Conservation (phyloP, 2,329 filamentous ascomycete genomes). For the Verticillium longisporum region DNA sequence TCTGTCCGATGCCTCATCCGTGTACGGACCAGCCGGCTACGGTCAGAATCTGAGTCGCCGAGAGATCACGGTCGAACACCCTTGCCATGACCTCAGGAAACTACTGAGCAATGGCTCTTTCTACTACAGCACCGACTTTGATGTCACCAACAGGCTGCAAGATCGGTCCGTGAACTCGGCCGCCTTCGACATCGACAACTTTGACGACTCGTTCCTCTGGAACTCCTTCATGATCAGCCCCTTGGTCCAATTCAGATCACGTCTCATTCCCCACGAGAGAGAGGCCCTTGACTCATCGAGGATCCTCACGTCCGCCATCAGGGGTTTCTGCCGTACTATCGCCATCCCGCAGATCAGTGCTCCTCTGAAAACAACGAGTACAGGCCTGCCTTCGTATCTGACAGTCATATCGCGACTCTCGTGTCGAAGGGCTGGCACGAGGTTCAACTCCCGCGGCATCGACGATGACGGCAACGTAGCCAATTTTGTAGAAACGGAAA, state of each 20-base stretch:
- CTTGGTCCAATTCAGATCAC: constrained; percentile 79
- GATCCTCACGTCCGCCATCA: constrained; percentile 87
- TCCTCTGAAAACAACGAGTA: constrained; percentile 57
- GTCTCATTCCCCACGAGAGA: constrained; percentile 68
- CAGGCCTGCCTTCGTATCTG: constrained; percentile 73
- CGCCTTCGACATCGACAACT: constrained; percentile 83
- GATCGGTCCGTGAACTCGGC: constrained; percentile 75
- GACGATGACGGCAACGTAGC: constrained; percentile 97
- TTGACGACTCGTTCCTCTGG: constrained; percentile 92
- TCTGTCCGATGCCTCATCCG: constrained; percentile 35
- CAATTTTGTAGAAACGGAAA: constrained; percentile 98
- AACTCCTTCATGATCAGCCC: constrained; percentile 98
- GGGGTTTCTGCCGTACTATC: constrained; percentile 84
- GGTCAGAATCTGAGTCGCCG: constrained; percentile 49
- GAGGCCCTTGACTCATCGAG: constrained; percentile 76
- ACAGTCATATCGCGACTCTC: constrained; percentile 90
- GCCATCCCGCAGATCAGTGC: constrained; percentile 72
- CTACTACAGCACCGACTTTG: constrained; percentile 98
- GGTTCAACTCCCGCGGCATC: constrained; percentile 95
- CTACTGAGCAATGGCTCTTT: constrained; percentile 89
- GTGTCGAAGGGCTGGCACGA: constrained; percentile 82
- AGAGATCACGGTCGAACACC: constrained; percentile 73
- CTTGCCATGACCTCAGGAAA: constrained; percentile 85
- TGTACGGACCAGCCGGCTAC: constrained; percentile 37
- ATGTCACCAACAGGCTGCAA: constrained; percentile 88